These are phyloP conservation scores for Ustilago crameri DNA, from an alignment of 1,284 basidiomycete genomes.

Conservation along the genomic window DNA sequence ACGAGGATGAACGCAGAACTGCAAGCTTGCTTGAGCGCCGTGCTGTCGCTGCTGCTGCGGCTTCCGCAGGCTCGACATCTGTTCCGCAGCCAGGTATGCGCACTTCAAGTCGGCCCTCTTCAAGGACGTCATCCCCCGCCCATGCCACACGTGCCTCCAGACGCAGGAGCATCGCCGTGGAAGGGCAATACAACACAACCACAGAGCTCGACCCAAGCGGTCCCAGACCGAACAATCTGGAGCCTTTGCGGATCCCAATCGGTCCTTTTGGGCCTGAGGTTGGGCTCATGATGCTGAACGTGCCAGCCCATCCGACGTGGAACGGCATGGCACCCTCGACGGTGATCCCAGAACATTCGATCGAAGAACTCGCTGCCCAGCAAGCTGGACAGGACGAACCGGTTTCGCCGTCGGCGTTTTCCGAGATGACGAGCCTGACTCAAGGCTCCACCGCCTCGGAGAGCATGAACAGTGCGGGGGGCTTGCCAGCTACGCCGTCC, in stretches of 20 bases:
- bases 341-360: neutral
- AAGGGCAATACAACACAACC: slow-evolving; percentile 6
- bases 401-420: slow-evolving; percentile 39
- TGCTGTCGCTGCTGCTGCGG: slow-evolving; percentile 18
- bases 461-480: slow-evolving; percentile 27
- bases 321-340: neutral
- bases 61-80: neutral
- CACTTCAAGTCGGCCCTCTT: slow-evolving; percentile 18
- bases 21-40: slow-evolving; percentile 30
- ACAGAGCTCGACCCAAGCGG: slow-evolving; percentile 6
- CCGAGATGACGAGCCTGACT: slow-evolving; percentile 46
- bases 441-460: slow-evolving; percentile 40
- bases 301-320: too few species aligned
- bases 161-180: slow-evolving; percentile 25
- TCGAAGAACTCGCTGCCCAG: slow-evolving; percentile 6
- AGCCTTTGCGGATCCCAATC: slow-evolving; percentile 24
- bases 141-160: slow-evolving; percentile 24
- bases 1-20: slow-evolving; percentile 8
- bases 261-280: slow-evolving; percentile 12
- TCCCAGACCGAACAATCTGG: slow-evolving; percentile 20
- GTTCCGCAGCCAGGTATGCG: slow-evolving; percentile 5
- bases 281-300: slow-evolving; percentile 7
- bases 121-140: slow-evolving; percentile 31
- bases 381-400: slow-evolving; percentile 16
- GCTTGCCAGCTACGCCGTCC: slow-evolving; percentile 37